Evolutionary conservation across 495 filamentous ascomycete genomes (phyloP), one percentile per base, ranked within the genome.

Genomic region (Hyphodiscus hymeniophilus): DNA sequence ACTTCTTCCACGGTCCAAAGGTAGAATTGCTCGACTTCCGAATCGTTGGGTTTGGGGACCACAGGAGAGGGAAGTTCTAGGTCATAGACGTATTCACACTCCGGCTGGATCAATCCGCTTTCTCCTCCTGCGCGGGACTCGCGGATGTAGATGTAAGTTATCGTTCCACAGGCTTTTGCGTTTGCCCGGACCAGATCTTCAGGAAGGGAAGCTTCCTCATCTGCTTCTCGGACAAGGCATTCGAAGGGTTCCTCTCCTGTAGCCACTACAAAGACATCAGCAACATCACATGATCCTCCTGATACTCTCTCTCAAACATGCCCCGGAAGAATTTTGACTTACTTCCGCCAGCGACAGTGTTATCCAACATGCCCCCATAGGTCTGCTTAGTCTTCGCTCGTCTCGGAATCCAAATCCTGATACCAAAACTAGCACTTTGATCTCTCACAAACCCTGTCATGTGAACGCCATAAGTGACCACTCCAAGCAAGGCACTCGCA

Each of bases 51-150:
- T 57, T 70, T 72, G 5, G 84, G 87, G 15, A 75, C 63, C 7
- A 89, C 73, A 31, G 77, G 78, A 7, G 73, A 67, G 8, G 78
- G 73, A 33, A 97, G 66, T 61, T 89, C 85, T 31, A 99, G 64
- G 59, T 99, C 92, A 63, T 88, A 99, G 21, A 95, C 72, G 69
- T 89, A 95, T 60, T 99, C 73, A 55, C 84, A 82, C 65, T 97
- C 94, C 0, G 92, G 92, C 64, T 96, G 94, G 51, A 95, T 66
- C 48, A 94, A 69, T n/a, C 85, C 85, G 7, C 72, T 77, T 61
- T 97, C 91, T 2, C 94, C 92, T 1, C 91, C 91, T 0, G 89
- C 82, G 7, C 78, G 72, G 47, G 73, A 64, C 53, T 88, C 82
- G 10, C 91, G 80, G 47, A 94, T 73, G 65, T 92, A 83, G 46